Evolutionary conservation across 768 basidiomycete genomes (phyloP).

Genomic region (Daedalea quercina): DNA sequence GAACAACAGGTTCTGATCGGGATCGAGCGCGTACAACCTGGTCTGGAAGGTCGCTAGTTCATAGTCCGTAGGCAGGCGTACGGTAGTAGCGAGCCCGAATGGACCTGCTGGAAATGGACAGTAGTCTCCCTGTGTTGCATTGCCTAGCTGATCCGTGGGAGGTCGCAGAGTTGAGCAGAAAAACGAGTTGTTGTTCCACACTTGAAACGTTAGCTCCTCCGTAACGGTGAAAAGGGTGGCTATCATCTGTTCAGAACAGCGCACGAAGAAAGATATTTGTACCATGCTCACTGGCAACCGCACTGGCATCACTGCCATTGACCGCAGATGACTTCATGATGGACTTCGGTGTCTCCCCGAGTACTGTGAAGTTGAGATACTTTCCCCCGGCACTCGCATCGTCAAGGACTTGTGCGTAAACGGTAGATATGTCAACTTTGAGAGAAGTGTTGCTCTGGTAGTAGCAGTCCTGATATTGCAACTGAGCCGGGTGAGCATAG

Average conservation of each 20-base stretch:
- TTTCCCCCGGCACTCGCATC: conserved; percentile 28
- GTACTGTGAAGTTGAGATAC: conserved; percentile 63
- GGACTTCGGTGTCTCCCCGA: conserved; percentile 54
- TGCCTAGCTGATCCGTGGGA: conserved; percentile 50
- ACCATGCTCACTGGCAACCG: conserved; percentile 45
- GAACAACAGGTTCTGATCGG: conserved; percentile 71
- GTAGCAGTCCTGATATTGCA: conserved; percentile 69
- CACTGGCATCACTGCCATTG: conserved; percentile 7
- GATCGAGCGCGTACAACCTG: conserved; percentile 83
- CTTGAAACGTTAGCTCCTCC: conserved; percentile 69
- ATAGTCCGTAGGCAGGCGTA: conserved; percentile 58
- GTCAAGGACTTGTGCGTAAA: conserved; percentile 65
- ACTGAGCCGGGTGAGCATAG: conserved; percentile 46
- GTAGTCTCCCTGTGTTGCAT: conserved; percentile 35
- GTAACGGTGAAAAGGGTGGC: conserved; percentile 87
- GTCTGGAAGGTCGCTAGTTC: conserved; percentile 82
- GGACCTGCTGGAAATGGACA: conserved; percentile 79
- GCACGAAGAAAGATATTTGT: conserved; percentile 3
- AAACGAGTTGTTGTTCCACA: conserved; percentile 63
- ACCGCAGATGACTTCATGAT: conserved; percentile 26
- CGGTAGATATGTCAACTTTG: conserved; percentile 59
- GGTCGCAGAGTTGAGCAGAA: conserved; percentile 79
- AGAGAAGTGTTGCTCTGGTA: conserved; percentile 36
- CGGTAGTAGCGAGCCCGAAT: conserved; percentile 73
- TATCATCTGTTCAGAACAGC: conserved; percentile 18